Percentiles rank a stretch among this genome's conserved stretches.
phyloP scores from a whole-genome alignment of 1,139 yeast genomes.

The Candida gigantensis region DNA sequence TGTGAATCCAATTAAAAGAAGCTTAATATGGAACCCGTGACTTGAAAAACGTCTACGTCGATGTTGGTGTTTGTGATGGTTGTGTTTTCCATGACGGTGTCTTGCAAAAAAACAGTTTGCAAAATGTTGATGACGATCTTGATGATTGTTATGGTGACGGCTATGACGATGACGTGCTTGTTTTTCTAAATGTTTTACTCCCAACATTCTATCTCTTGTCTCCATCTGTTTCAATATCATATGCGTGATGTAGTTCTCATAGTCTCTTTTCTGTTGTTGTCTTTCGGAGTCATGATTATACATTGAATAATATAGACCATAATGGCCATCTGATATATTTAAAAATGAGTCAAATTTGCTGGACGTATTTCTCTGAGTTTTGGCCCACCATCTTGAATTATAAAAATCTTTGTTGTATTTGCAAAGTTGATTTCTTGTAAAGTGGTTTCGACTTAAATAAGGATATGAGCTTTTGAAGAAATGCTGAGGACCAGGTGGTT shows the following conservation, averaged over 20 bases:
- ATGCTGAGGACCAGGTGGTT: constrained; percentile 20
- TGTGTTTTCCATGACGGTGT: neutral
- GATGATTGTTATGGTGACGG: constrained; percentile 1
- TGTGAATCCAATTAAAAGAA: constrained; percentile 13
- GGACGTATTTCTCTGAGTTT: constrained; percentile 37
- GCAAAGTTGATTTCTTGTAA: constrained; percentile 20
- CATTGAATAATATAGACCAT: constrained; percentile 46
- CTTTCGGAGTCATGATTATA: constrained; percentile 36
- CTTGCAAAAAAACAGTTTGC: constrained; percentile 2
- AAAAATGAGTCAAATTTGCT: constrained; percentile 25
- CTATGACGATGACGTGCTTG: neutral
- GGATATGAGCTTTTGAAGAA: constrained; percentile 46
- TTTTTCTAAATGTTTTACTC: neutral
- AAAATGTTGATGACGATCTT: constrained; percentile 1
- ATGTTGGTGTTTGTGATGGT: neutral
- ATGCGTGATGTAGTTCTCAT: constrained; percentile 13
- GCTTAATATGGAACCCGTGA: constrained; percentile 10
- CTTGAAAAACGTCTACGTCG: constrained; percentile 1
- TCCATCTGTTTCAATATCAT: constrained; percentile 14
- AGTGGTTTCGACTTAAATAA: constrained; percentile 23
- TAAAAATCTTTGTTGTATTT: constrained; percentile 17
- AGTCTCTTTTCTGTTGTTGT: constrained; percentile 13
- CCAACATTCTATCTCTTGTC: constrained; percentile 11
- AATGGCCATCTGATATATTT: constrained; percentile 43
- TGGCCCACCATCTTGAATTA: constrained; percentile 21